Evolutionary conservation across 352 stramenopile genomes (phyloP).

Genomic region (Phytophthora colocasiae): DNA sequence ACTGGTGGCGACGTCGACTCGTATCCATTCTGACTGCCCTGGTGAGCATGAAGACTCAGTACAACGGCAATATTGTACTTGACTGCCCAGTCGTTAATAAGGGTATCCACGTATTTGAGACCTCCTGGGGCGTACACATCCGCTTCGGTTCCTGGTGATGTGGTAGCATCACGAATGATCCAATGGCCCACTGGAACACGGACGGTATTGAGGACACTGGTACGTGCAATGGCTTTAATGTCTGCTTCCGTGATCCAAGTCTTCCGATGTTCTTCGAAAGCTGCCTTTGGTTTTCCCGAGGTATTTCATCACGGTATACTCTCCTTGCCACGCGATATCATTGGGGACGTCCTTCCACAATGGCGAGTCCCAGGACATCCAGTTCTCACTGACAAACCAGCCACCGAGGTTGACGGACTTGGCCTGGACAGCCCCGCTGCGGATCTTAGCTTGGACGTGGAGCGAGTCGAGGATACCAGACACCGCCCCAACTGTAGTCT

Average conservation of each 20-base stretch:
- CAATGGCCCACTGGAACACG: conserved; percentile 51
- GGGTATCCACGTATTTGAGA: conserved; percentile 54
- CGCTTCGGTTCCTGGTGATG: neutral
- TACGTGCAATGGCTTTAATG: conserved; percentile 10
- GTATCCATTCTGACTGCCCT: conserved; percentile 60
- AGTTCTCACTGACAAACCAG: conserved; percentile 12
- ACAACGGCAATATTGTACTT: conserved; percentile 62
- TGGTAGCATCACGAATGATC: conserved; percentile 40
- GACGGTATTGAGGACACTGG: conserved; percentile 46
- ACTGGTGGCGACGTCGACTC: conserved; percentile 31
- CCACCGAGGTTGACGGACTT: conserved; percentile 18
- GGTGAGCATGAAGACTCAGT: conserved; percentile 59
- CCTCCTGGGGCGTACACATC: conserved; percentile 28
- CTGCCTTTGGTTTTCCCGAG: conserved; percentile 7
- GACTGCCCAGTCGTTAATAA: conserved; percentile 57
- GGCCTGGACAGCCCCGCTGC: neutral
- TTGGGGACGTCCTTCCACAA: conserved; percentile 3
- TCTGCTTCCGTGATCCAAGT: conserved; percentile 18
- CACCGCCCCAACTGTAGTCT: conserved; percentile 4
- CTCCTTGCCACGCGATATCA: conserved; percentile 7
- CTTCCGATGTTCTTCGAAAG: conserved; percentile 14
- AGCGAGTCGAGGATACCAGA: conserved; percentile 5
- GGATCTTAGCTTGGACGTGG: conserved; percentile 14
- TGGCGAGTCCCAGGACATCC: conserved; percentile 14
- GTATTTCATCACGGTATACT: conserved; percentile 14